A percentile compares a stretch with the other conserved stretches of the same genome.
These are phyloP conservation scores for Candida broadrunensis DNA, from an alignment of 805 yeast genomes.

Conservation along the genomic window DNA sequence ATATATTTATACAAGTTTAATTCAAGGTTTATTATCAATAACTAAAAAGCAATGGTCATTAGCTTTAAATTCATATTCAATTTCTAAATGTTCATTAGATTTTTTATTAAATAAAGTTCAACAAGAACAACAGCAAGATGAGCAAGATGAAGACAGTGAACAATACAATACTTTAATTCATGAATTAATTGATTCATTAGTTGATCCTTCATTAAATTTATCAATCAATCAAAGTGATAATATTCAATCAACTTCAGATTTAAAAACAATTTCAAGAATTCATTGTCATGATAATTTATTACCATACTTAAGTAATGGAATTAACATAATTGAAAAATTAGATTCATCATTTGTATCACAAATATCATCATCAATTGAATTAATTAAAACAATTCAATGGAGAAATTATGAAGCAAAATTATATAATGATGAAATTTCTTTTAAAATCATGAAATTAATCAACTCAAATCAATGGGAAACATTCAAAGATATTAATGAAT, in stretches of 20 bases:
- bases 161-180: slow-evolving; percentile 37
- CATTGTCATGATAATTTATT: slow-evolving; percentile 29
- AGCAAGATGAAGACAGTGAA: slow-evolving; percentile 15
- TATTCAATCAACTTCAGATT: slow-evolving; percentile 37
- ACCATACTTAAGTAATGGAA: slow-evolving; percentile 38
- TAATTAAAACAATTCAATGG: slow-evolving; percentile 44
- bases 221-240: slow-evolving; percentile 44
- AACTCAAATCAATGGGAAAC: slow-evolving; percentile 17
- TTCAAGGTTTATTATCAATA: slow-evolving; percentile 50
- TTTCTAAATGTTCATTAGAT: slow-evolving; percentile 61
- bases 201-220: slow-evolving; percentile 66
- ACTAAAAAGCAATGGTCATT: slow-evolving; percentile 53
- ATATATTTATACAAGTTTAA: slow-evolving; percentile 42
- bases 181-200: slow-evolving; percentile 54
- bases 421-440: slow-evolving; percentile 70
- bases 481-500: slow-evolving; percentile 42
- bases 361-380: slow-evolving; percentile 19
- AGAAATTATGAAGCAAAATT: slow-evolving; percentile 56
- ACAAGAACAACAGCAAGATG: slow-evolving; percentile 1
- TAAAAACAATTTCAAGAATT: slow-evolving; percentile 47
- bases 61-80: slow-evolving; percentile 52
- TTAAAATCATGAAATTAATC: slow-evolving; percentile 44
- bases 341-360: slow-evolving; percentile 38
- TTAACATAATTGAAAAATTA: slow-evolving; percentile 33
- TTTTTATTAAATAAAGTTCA: slow-evolving; percentile 31